A percentile compares a stretch with the other conserved stretches of the same genome.
phyloP scores from a whole-genome alignment of 108 stramenopile genomes.

The Aurantiochytrium sp. region DNA sequence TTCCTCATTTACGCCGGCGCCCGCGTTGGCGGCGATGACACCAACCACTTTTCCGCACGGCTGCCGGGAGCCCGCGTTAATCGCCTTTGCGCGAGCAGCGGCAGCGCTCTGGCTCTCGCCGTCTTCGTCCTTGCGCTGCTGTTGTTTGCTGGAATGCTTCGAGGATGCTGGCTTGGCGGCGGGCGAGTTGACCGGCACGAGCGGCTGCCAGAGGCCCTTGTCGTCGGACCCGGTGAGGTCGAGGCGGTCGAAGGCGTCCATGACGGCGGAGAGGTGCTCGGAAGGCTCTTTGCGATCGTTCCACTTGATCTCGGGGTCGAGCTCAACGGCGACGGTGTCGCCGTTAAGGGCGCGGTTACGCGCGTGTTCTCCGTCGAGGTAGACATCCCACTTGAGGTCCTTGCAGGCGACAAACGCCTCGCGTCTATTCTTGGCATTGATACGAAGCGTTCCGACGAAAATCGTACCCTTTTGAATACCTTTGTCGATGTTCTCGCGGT shows the following conservation, averaged over 20 bases:
- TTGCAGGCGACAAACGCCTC: conserved; percentile 23
- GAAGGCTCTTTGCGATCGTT: not conserved
- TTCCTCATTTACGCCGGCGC: not conserved
- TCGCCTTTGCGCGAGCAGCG: not conserved
- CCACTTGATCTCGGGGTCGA: conserved; percentile 38
- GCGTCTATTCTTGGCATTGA: not conserved
- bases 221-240: not conserved
- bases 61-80: not conserved
- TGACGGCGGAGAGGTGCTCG: not conserved
- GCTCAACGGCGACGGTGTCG: conserved; percentile 74
- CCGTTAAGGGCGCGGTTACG: conserved; percentile 80
- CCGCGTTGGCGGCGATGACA: not conserved
- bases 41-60: conserved; percentile 26
- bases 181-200: not conserved
- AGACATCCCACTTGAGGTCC: conserved; percentile 51
- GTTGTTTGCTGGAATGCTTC: not conserved
- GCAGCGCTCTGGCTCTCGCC: not conserved
- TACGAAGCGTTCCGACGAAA: conserved; percentile 16
- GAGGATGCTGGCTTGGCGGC: not conserved
- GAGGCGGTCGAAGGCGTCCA: not conserved
- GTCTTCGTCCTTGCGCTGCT: not conserved
- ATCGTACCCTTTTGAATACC: not conserved
- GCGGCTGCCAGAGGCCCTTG: not conserved
- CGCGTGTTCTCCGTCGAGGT: conserved; percentile 55
- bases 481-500: not conserved